Base-by-base conservation (phyloP, 345 rosid genomes). In the Eutrema japonicum region DNA sequence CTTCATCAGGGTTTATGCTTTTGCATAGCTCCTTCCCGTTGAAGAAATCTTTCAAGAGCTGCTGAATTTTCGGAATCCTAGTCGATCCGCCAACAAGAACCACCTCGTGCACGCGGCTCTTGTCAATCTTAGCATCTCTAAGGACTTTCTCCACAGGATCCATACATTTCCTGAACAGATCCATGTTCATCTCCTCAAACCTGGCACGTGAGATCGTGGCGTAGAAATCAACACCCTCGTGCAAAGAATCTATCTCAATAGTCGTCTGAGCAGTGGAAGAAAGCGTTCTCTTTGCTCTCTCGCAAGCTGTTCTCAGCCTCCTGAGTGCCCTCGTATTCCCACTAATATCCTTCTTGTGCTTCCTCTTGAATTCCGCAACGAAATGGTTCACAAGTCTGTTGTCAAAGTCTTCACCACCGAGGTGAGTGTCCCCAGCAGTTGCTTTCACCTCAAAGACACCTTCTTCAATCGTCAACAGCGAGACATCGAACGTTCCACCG, bases 401-500 rank as follows among this genome's bases (percentile, higher is more conserved):
- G 4, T 89, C 95, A 32, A 87, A 89, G 57, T 89, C 95, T 37
- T 89, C 93, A 55, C 93, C 93, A 0, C 93, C 90, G 4, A 88
- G 84, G 49, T 88, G 93, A 9, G 93, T 86, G 59, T 88, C 93
- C 35, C 90, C 93, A 0, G 89, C 89, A 1, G 89, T 87, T 2
- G 89, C 88, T 82, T 85, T 87, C 46, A 87, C 92, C 63, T 87
- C 92, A 6, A 87, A 87, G 27, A 87, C 84, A 41, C 92, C 92
- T 71, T 85, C 92, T 36, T 88, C 92, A 42, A 88, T 88, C 30
- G 90, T 88, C 33, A 88, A 77, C 42, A 85, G 29, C 5, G 92
- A 88, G 26, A 88, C 88, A 80, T 87, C 90, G 32, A 87, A 87
- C 7, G 92, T 87, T 37, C 91, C 91, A 2, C 91, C 91, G 5